Percentiles rank a stretch among this genome's conserved stretches.
These are phyloP conservation scores for Phenoliferia sp. DNA, from an alignment of 1,284 basidiomycete genomes.

Conservation along the genomic window DNA sequence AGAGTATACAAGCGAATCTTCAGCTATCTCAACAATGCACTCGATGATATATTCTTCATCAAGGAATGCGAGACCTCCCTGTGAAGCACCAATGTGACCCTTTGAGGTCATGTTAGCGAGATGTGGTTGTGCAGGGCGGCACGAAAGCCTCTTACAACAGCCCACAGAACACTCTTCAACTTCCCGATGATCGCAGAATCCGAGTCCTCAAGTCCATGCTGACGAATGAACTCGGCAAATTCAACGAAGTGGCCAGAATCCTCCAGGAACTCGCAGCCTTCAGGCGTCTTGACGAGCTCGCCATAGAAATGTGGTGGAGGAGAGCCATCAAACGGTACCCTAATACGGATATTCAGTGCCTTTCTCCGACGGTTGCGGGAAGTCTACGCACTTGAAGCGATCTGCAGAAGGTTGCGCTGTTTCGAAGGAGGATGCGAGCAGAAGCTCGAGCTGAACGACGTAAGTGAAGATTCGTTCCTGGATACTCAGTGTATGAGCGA, in stretches of 20 bases:
- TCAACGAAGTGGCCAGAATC: conserved; percentile 88
- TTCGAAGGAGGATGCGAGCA: conserved; percentile 60
- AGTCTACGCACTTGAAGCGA: neutral
- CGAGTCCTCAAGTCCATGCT: conserved; percentile 76
- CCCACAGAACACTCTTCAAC: conserved; percentile 94
- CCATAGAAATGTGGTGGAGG: conserved; percentile 96
- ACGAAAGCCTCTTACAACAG: conserved; percentile 65
- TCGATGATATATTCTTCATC: conserved; percentile 92
- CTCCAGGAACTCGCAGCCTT: conserved; percentile 82
- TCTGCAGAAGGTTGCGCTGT: neutral
- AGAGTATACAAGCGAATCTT: conserved; percentile 80
- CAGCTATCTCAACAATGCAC: conserved; percentile 83
- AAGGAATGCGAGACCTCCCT: conserved; percentile 84
- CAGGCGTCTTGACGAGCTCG: conserved; percentile 90
- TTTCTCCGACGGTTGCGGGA: neutral
- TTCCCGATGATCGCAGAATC: conserved; percentile 79
- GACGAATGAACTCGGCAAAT: conserved; percentile 83
- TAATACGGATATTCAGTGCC: neutral
- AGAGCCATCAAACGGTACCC: conserved; percentile 63
- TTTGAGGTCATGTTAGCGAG: conserved; percentile 40
- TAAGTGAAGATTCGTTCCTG: conserved; percentile 83
- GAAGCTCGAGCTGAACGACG: conserved; percentile 79
- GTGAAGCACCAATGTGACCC: conserved; percentile 90
- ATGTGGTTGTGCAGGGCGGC: neutral
- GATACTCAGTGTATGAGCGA: conserved; percentile 2